Percentiles rank a stretch among this genome's conserved stretches.
These are phyloP conservation scores for Rostrohypoxylon terebratum DNA, from an alignment of 495 filamentous ascomycete species.

Conservation along the genomic window DNA sequence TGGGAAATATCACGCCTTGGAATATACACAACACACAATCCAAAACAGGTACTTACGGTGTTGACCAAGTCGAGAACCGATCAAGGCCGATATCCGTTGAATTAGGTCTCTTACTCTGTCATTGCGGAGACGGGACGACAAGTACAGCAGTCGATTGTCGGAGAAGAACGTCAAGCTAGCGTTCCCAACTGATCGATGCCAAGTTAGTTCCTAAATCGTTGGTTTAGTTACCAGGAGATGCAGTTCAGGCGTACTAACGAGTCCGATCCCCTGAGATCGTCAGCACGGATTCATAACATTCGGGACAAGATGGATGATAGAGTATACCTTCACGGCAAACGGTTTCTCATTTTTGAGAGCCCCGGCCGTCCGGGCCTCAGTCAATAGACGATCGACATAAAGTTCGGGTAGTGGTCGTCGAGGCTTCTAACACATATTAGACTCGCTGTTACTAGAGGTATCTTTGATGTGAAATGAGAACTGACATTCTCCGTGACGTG, in stretches of 20 bases:
- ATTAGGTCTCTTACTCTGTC: conserved; percentile 46
- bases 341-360: conserved; percentile 24
- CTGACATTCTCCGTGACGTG: conserved; percentile 7
- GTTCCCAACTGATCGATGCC: conserved; percentile 39
- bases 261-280: conserved; percentile 23
- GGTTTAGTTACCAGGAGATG: neutral
- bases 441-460: neutral
- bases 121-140: conserved; percentile 51
- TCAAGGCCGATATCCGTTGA: conserved; percentile 42
- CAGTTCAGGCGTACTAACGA: conserved; percentile 13
- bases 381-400: conserved; percentile 45
- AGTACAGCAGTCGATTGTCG: conserved; percentile 48
- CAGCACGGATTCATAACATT: neutral
- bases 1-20: neutral
- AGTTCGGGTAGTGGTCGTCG: conserved; percentile 30
- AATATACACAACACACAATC: too few relatives aligned
- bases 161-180: conserved; percentile 55
- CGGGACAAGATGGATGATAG: neutral
- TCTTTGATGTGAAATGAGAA: neutral
- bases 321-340: conserved; percentile 43
- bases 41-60: conserved; percentile 1
- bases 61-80: conserved; percentile 35
- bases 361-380: conserved; percentile 26
- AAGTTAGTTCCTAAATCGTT: conserved; percentile 4
- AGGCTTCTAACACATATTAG: conserved; percentile 15